Conservation (phyloP, 257 asterid species). For the Osmanthus fragrans region DNA sequence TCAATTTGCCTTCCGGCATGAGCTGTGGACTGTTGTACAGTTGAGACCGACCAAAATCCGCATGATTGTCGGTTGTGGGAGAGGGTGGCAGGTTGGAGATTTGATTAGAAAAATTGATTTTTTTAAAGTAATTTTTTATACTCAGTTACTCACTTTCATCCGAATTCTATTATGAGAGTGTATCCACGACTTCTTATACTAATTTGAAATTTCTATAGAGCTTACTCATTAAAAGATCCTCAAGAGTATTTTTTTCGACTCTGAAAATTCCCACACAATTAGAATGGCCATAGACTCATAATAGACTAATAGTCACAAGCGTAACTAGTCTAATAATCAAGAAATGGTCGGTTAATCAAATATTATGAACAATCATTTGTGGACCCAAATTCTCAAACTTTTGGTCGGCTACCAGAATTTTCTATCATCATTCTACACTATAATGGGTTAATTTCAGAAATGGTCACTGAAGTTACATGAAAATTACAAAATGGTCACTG, state of each 20-base stretch:
- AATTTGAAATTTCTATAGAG: not conserved
- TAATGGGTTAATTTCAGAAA: too few relatives aligned
- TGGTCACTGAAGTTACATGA: too few relatives aligned
- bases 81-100: not conserved
- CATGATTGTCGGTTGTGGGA: not conserved
- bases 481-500: too few relatives aligned
- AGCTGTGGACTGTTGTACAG: not conserved
- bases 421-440: not conserved
- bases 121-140: too few relatives aligned
- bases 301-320: not conserved
- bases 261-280: not conserved
- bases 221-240: not conserved
- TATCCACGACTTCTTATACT: not conserved
- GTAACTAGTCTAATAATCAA: not conserved
- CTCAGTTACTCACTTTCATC: too few relatives aligned
- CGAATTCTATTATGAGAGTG: too few relatives aligned
- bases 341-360: not conserved
- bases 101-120: not conserved
- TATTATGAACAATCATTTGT: not conserved
- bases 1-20: not conserved
- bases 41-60: conserved; percentile 1
- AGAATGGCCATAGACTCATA: not conserved
- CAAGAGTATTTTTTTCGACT: not conserved
- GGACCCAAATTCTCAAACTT: not conserved
- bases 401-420: not conserved